phyloP scores from a whole-genome alignment of 768 basidiomycete species.

The Lyophyllum semitale region DNA sequence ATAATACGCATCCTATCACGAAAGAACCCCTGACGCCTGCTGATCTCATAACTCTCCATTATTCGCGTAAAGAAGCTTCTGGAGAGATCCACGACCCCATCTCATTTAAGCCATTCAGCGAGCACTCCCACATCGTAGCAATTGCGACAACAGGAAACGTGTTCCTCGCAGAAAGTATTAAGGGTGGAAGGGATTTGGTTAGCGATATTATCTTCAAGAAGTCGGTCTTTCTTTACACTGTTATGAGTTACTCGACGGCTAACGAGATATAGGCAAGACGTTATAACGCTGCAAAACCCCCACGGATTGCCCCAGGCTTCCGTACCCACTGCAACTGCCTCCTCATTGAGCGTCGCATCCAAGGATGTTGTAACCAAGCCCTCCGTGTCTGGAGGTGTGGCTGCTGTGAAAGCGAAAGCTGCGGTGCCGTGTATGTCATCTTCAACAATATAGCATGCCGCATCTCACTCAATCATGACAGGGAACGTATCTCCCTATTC shows the following conservation, averaged over 20 bases:
- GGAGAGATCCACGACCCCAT: conserved; percentile 95
- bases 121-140: conserved; percentile 94
- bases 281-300: conserved; percentile 93
- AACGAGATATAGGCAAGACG: conserved; percentile 61
- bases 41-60: conserved; percentile 79
- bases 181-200: conserved; percentile 84
- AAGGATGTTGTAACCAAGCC: conserved; percentile 36
- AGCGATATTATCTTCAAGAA: conserved; percentile 84
- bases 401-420: conserved; percentile 51
- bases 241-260: conserved; percentile 8
- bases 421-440: conserved; percentile 63
- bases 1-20: conserved; percentile 79
- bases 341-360: conserved; percentile 29
- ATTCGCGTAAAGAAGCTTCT: conserved; percentile 78
- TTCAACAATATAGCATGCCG: not conserved
- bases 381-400: conserved; percentile 31
- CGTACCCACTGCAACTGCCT: conserved; percentile 26
- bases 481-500: conserved; percentile 94
- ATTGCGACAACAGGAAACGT: conserved; percentile 92
- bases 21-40: conserved; percentile 69
- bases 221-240: conserved; percentile 40
- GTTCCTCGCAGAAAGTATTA: conserved; percentile 88
- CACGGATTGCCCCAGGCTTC: conserved; percentile 73
- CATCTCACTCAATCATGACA: conserved; percentile 25
- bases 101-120: conserved; percentile 95